Evolutionary conservation across 345 rosid species (phyloP), one percentile per base, ranked within the genome.

Genomic region (Litchi chinensis): DNA sequence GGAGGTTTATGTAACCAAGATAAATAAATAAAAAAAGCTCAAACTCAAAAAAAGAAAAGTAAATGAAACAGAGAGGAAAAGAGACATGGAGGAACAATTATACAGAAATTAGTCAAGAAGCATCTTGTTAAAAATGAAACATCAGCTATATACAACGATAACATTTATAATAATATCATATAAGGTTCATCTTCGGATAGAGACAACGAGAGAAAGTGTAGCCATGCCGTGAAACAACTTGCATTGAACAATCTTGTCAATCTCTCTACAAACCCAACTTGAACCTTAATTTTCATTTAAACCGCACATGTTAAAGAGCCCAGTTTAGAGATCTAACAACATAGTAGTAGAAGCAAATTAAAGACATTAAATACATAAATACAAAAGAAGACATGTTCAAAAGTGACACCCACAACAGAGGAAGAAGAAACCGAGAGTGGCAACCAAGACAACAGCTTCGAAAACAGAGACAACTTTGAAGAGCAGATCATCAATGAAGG

Each of bases 361-460:
- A 44, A 44, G 21, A 70, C 1, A 32, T 32, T 32, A 0, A 11
- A 44, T 73, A 4, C 21, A 28, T 21, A 66, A 41, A 37, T 3
- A 26, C 79, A 19, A 11, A 16, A 41, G 1, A 16, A 37, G 0
- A 10, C 6, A 26, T 8, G 19, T 5, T 80, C 78, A 86, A 66
- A 86, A 79, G 73, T 83, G 84, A 73, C 91, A 82, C 5, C 91
- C 89, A 9, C 88, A 86, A 54, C 82, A 89, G 40, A 87, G 81
- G n/a, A 78, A 81, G 82, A 89, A 89, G 81, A 87, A 87, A 63
- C 86, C 80, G 63, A 87, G 83, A 22, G 82, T 85, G 6, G 85
- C 68, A 32, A 84, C 82, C 75, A 89, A 80, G 64, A 79, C 83
- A 10, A 85, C 67, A 8, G 87, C 91, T 72, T 89, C 91, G 15